Evolutionary conservation across 2,329 filamentous ascomycete species (phyloP).

Genomic region (Boeremia lycopersici): DNA sequence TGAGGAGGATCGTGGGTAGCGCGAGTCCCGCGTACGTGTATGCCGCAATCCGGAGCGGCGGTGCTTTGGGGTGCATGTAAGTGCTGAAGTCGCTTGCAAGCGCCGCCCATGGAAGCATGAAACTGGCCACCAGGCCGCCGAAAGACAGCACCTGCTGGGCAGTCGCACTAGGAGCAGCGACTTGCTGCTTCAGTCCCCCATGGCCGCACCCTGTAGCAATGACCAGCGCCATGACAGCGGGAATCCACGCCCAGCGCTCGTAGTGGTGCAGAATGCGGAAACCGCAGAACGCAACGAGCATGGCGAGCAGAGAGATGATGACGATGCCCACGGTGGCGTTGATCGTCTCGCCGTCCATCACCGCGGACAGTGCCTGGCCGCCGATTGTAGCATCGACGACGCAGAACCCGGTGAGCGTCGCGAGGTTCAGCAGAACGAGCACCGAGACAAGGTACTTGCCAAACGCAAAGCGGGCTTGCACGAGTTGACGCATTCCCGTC

Average conservation of each 20-base stretch:
- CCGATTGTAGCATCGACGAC: constrained; percentile 67
- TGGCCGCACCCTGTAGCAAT: constrained; percentile 63
- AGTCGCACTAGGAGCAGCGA: constrained; percentile 49
- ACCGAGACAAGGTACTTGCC: constrained; percentile 61
- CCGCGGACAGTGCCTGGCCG: constrained; percentile 55
- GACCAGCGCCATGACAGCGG: constrained; percentile 60
- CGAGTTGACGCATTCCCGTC: constrained; percentile 70
- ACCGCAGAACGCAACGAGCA: constrained; percentile 68
- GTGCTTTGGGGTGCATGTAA: constrained; percentile 63
- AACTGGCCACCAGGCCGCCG: constrained; percentile 66
- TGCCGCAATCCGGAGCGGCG: constrained; percentile 57
- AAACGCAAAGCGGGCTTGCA: constrained; percentile 68
- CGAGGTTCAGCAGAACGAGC: constrained; percentile 67
- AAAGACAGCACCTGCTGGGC: constrained; percentile 60
- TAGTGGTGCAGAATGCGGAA: constrained; percentile 62
- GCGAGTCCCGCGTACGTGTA: constrained; percentile 64
- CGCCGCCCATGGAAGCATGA: constrained; percentile 67
- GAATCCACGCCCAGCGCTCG: constrained; percentile 64
- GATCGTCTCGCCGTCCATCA: constrained; percentile 47
- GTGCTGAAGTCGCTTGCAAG: constrained; percentile 66
- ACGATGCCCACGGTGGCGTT: constrained; percentile 65
- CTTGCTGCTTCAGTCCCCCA: constrained; percentile 57
- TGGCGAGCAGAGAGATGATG: constrained; percentile 62
- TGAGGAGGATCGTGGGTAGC: constrained; percentile 63
- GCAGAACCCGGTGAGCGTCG: constrained; percentile 67